phyloP scores from a whole-genome alignment of 2,329 filamentous ascomycete genomes.

The Xylaria sp. region DNA sequence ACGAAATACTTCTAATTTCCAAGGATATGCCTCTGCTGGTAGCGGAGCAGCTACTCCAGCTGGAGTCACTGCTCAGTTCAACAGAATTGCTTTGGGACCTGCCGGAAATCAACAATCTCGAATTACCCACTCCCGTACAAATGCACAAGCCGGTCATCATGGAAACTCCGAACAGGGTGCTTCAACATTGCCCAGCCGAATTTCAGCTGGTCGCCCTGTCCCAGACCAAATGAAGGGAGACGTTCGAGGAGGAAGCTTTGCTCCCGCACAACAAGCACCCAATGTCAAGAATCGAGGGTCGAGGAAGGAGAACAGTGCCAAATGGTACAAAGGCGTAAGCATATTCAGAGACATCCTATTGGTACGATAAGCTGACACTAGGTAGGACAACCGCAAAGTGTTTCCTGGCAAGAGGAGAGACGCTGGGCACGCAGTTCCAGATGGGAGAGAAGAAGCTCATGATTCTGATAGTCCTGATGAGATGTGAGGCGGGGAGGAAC shows the following conservation, averaged over 20 bases:
- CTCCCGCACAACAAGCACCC: background rate
- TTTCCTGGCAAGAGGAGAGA: slow-evolving; percentile 6
- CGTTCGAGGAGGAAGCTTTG: background rate
- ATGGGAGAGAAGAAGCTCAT: slow-evolving; percentile 21
- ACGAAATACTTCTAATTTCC: background rate
- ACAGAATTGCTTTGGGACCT: background rate
- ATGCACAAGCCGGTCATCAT: background rate
- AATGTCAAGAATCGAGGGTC: background rate
- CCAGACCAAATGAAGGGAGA: background rate
- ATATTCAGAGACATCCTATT: slow-evolving; percentile 11
- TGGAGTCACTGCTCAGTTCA: slow-evolving; percentile 14
- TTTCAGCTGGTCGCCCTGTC: background rate
- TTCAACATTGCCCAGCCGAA: slow-evolving; percentile 8
- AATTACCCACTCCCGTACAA: background rate
- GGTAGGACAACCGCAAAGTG: slow-evolving; percentile 33
- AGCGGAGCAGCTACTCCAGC: background rate
- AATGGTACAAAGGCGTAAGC: slow-evolving; percentile 37
- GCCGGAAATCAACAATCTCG: background rate
- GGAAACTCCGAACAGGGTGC: background rate
- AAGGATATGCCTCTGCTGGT: background rate
- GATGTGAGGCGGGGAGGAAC: slow-evolving; percentile 23
- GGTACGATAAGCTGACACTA: slow-evolving; percentile 32
- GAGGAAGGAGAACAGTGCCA: slow-evolving; percentile 14
- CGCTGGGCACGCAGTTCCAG: slow-evolving; percentile 7
- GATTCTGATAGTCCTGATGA: slow-evolving; percentile 38